phyloP scores from a whole-genome alignment of 768 basidiomycete genomes.

The Leccinum longicurvipes region DNA sequence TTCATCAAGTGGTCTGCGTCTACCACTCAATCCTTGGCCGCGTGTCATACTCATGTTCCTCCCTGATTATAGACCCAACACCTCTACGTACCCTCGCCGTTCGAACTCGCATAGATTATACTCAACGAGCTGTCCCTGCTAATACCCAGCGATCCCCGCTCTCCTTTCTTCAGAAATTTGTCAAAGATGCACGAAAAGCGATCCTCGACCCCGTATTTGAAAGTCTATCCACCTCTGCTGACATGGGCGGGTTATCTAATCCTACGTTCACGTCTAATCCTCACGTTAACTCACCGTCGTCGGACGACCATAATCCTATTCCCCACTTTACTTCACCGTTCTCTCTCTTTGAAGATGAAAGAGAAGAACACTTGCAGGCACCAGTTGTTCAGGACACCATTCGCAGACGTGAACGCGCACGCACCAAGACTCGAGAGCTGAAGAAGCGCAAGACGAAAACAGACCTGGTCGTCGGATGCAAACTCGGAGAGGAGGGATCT shows the following conservation, averaged over 20 bases:
- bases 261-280: conserved; percentile 30
- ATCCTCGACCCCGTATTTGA: conserved; percentile 48
- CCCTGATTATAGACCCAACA: conserved; percentile 44
- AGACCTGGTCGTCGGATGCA: conserved; percentile 32
- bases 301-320: conserved; percentile 19
- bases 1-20: conserved; percentile 48
- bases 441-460: conserved; percentile 49
- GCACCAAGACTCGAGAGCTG: conserved; percentile 52
- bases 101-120: conserved; percentile 35
- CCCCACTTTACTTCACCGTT: conserved; percentile 20
- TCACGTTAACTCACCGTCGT: conserved; percentile 21
- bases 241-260: conserved; percentile 18
- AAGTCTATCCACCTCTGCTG: conserved; percentile 15
- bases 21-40: background rate
- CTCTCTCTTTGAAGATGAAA: conserved; percentile 36
- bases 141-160: conserved; percentile 41
- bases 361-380: conserved; percentile 9
- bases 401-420: conserved; percentile 41
- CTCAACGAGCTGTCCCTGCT: conserved; percentile 38
- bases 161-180: conserved; percentile 56
- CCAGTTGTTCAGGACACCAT: conserved; percentile 15
- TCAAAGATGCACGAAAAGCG: conserved; percentile 46
- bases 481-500: conserved; percentile 26
- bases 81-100: conserved; percentile 49
- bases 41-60: conserved; percentile 9